phyloP scores from a whole-genome alignment of 2,329 filamentous ascomycete genomes.

The Cordyceps cateniannulata region DNA sequence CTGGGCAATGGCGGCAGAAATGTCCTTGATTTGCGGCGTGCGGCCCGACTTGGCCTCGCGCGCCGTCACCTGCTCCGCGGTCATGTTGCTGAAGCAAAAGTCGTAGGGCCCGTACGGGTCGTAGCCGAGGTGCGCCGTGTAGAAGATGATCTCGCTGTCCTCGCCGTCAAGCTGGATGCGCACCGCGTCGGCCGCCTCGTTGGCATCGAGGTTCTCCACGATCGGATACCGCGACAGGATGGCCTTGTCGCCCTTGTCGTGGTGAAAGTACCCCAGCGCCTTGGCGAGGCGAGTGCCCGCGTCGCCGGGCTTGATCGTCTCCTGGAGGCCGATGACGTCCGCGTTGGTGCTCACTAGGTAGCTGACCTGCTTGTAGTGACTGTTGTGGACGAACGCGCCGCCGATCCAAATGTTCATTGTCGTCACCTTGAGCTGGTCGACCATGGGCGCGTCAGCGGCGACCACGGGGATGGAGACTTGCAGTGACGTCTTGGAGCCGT shows the following conservation, averaged over 20 bases:
- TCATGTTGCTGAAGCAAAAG: constrained; percentile 32
- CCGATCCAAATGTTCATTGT: constrained; percentile 36
- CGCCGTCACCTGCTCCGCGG: constrained; percentile 26
- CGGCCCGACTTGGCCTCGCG: constrained; percentile 31
- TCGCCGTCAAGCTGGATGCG: constrained; percentile 29
- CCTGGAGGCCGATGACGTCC: constrained; percentile 34
- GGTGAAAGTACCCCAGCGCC: constrained; percentile 33
- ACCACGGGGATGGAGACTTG: constrained; percentile 28
- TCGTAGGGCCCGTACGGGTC: constrained; percentile 38
- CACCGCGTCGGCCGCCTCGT: constrained; percentile 25
- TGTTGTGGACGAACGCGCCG: constrained; percentile 28
- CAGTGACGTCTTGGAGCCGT: constrained; percentile 20
- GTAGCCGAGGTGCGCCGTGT: constrained; percentile 30
- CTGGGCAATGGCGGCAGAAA: constrained; percentile 26
- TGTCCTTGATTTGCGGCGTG: constrained; percentile 31
- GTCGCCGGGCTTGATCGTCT: constrained; percentile 21
- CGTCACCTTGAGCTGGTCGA: constrained; percentile 29
- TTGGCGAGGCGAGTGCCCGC: constrained; percentile 28
- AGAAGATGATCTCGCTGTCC: constrained; percentile 27
- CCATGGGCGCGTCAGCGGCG: constrained; percentile 20
- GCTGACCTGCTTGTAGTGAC: constrained; percentile 32
- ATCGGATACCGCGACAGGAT: constrained; percentile 36
- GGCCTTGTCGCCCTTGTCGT: constrained; percentile 27
- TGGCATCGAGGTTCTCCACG: constrained; percentile 20
- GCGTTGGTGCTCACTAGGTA: constrained; percentile 26